Evolutionary conservation across 352 stramenopile species (phyloP), one percentile per base, ranked within the genome.

Genomic region (Globisporangium barbulae): DNA sequence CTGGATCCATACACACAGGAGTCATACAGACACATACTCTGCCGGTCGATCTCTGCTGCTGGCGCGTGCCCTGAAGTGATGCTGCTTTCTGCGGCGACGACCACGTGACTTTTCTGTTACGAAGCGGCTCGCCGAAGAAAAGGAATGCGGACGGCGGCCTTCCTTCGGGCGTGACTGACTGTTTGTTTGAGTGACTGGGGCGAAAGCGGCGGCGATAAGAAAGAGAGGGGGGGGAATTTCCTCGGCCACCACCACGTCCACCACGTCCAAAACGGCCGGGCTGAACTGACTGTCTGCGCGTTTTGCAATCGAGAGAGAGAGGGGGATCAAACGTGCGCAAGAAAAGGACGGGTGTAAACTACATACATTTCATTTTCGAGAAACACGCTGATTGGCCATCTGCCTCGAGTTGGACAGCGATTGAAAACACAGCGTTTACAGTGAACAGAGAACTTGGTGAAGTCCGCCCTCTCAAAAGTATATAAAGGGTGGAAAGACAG

Each of bases 71-170:
- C 25, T 28, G 25, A 2, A 28, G 25, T 28, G 25, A 13, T 44
- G 30, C 30, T 42, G 54, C 54, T 60, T 50, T 59, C 53, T 59
- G 37, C 53, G 33, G 53, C 53, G 53, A 59, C 53, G 53, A 59
- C 53, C 53, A 28, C 45, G 37, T n/a, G 53, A 33, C 53, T 59
- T 59, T 45, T 59, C 53, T 48, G 53, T 48, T 19, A 42, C 35
- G 30, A 49, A 54, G 39, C 41, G 41, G 30, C 35, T 37, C 25
- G 45, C 13, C 56, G 41, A 35, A 19, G 19, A 33, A n/a, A 12
- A 39, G n/a, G 49, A 56, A 56, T 56, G 49, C 49, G 47, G 47
- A 19, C 22, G 22, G 47, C 47, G n/a, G 10, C n/a, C 9, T 52
- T 28, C 2, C 12, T 37, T 54, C 19, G 22, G 13, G 10, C 17